Evolutionary conservation across 768 basidiomycete genomes (phyloP).

Genomic region (Kwoniella europaea): DNA sequence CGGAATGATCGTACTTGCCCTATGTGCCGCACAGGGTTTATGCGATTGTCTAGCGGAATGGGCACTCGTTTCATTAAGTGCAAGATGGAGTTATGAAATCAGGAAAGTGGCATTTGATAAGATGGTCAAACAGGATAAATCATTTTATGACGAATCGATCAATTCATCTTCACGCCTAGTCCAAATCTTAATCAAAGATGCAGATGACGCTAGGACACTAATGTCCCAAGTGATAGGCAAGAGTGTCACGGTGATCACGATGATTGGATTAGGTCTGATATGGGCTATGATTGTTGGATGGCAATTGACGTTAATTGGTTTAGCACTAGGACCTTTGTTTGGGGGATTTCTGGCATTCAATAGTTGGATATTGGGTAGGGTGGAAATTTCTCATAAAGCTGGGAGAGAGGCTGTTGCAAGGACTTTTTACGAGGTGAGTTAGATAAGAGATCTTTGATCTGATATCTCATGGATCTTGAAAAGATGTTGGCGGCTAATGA

Average conservation of each 20-base stretch:
- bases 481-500: too few species aligned
- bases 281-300: slow-evolving; percentile 90
- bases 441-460: background rate
- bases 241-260: slow-evolving; percentile 71
- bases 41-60: slow-evolving; percentile 77
- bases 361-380: slow-evolving; percentile 70
- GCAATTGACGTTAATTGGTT: slow-evolving; percentile 88
- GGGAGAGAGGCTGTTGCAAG: slow-evolving; percentile 84
- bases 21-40: slow-evolving; percentile 77
- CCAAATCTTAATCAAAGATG: slow-evolving; percentile 82
- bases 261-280: slow-evolving; percentile 80
- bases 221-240: slow-evolving; percentile 76
- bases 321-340: slow-evolving; percentile 86
- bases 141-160: slow-evolving; percentile 77
- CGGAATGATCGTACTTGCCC: slow-evolving; percentile 63
- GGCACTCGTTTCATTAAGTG: slow-evolving; percentile 74
- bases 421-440: slow-evolving; percentile 79
- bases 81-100: slow-evolving; percentile 74
- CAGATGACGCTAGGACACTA: slow-evolving; percentile 81
- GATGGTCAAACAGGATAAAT: slow-evolving; percentile 78
- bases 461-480: background rate
- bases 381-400: slow-evolving; percentile 79
- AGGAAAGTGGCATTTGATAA: slow-evolving; percentile 66
- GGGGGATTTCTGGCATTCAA: slow-evolving; percentile 75
- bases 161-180: slow-evolving; percentile 69